phyloP scores from a whole-genome alignment of 2,329 filamentous ascomycete species.

The Nothophoma quercina region DNA sequence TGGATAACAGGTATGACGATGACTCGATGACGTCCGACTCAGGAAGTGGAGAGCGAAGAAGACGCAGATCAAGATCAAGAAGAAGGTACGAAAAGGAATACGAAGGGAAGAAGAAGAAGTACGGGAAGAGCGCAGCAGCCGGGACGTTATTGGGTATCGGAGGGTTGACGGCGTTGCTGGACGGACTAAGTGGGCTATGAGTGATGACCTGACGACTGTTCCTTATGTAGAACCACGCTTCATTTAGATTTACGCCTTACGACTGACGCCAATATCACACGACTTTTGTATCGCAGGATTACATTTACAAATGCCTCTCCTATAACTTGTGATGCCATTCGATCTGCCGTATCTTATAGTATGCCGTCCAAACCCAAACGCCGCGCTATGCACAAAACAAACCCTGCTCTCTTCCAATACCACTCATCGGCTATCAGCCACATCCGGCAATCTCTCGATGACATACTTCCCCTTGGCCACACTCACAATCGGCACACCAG shows the following conservation, averaged over 20 bases:
- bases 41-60: constrained; percentile 25
- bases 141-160: constrained; percentile 48
- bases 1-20: constrained; percentile 23
- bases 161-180: constrained; percentile 48
- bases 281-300: background rate
- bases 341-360: background rate
- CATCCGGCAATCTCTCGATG: constrained; percentile 89
- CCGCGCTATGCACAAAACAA: constrained; percentile 20
- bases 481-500: constrained; percentile 78
- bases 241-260: background rate
- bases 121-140: constrained; percentile 37
- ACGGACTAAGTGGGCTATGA: constrained; percentile 41
- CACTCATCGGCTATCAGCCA: constrained; percentile 65
- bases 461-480: constrained; percentile 91
- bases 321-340: background rate
- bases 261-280: constrained; percentile 1
- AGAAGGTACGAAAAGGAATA: constrained; percentile 11
- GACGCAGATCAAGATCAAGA: constrained; percentile 25
- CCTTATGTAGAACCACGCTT: background rate
- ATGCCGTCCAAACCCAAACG: constrained; percentile 11
- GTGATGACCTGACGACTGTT: background rate
- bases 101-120: constrained; percentile 29
- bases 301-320: background rate
- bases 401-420: background rate
- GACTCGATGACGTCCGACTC: constrained; percentile 36